Evolutionary conservation across 768 basidiomycete genomes (phyloP).

Genomic region (Rhodotorula paludigena): DNA sequence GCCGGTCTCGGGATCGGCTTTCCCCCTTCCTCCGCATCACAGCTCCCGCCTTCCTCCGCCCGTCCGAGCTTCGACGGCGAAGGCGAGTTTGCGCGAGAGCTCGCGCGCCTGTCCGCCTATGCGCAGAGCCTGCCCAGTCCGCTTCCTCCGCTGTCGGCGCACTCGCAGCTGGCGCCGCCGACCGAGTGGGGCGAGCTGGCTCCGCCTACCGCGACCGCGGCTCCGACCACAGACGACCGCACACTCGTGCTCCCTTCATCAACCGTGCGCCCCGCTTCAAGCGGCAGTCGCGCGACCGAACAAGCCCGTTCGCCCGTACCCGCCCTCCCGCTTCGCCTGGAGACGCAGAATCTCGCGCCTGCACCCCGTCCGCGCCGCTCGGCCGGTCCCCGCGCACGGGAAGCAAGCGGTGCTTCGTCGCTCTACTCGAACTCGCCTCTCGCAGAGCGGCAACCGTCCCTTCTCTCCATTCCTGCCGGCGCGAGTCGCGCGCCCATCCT

Average conservation of each 20-base stretch:
- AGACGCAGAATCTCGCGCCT: neutral
- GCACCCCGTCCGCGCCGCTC: neutral
- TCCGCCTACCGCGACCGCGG: neutral
- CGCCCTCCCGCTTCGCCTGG: neutral
- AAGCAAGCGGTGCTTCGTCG: neutral
- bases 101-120: conserved; percentile 21
- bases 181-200: neutral
- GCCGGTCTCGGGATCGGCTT: conserved; percentile 21
- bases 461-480: neutral
- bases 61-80: conserved; percentile 14
- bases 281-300: neutral
- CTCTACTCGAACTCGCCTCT: neutral
- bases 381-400: neutral
- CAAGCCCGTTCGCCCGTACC: neutral
- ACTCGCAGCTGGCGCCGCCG: neutral
- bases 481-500: neutral
- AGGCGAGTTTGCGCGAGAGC: conserved; percentile 16
- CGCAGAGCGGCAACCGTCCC: neutral
- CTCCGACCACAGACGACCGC: neutral
- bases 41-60: neutral
- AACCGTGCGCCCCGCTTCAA: too few relatives aligned
- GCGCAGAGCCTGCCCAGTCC: conserved; percentile 29
- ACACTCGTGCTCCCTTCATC: neutral
- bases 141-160: neutral
- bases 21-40: neutral